Evolutionary conservation across 2,329 filamentous ascomycete genomes (phyloP), one percentile per base, ranked within the genome.

Genomic region (Penicillium concentricum): DNA sequence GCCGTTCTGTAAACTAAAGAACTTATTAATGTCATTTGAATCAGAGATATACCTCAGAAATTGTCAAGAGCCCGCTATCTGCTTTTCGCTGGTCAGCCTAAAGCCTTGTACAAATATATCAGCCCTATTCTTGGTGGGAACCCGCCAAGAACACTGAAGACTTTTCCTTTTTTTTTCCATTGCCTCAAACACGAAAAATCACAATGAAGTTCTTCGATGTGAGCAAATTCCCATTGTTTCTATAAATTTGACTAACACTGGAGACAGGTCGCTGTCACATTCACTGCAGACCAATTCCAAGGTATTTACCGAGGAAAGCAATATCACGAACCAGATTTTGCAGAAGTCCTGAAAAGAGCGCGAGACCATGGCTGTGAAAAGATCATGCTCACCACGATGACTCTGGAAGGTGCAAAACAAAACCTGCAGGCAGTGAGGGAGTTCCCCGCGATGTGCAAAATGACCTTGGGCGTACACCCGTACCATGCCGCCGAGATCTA

Each of bases 381-480:
- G 32, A 53, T 62, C 10, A 64, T 68, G 51, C 56, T 68, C 7
- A 68, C 65, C 1, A 76, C 76, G 0, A 71, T 81, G 34, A 73
- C 76, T 26, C 74, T 81, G 0, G 74, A 76, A 1, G 67, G 66
- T 4, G 71, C 69, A n/a, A 72, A 75, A 0, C 72, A 76, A 2
- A 79, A 81, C 5, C 64, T 74, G 12, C 75, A 77, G 56, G 64
- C 81, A 4, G 58, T 59, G 6, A 57, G 56, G 16, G 18, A 60
- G 35, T 63, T 61, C 24, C 62, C 67, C 0, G 38, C 56, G 0
- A 76, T 78, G 60, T 80, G 78, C 57, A 77, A 70, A 12, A 66
- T 80, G 54, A 82, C 80, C 2, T 70, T 82, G 10, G 80, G 81
- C 1, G 72, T 82, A 4, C 81, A 82, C 55, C 80, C 80, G 0